Percentiles rank a stretch among this genome's conserved stretches.
Evolutionary conservation across 2,329 filamentous ascomycete species (phyloP).

Genomic region (Sporothrix dimorphospora): DNA sequence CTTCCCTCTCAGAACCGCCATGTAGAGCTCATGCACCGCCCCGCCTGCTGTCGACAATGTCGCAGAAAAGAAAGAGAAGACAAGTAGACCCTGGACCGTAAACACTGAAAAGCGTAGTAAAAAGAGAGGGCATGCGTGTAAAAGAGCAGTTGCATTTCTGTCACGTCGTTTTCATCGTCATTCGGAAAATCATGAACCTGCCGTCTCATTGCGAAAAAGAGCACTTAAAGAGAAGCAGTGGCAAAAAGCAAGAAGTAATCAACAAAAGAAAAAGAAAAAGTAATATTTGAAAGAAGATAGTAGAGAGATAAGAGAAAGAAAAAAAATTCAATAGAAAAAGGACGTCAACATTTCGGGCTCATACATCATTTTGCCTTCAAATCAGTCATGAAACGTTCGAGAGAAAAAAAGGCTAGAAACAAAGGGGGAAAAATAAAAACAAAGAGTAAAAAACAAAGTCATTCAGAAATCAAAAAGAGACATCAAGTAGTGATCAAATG

Average conservation of each 20-base stretch:
- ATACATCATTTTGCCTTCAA: constrained; percentile 18
- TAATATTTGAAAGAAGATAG: background rate
- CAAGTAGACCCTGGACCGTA: background rate
- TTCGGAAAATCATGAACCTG: background rate
- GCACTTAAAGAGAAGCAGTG: background rate
- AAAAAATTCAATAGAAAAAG: constrained; percentile 4
- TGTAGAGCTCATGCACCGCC: background rate
- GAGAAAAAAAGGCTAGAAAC: background rate
- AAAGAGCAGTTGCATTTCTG: background rate
- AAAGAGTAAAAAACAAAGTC: constrained; percentile 14
- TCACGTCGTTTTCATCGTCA: background rate
- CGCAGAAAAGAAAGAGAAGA: background rate
- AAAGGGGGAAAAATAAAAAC: background rate
- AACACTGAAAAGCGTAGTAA: background rate
- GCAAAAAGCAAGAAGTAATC: background rate
- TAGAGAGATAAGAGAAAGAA: background rate
- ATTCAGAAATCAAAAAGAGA: constrained; percentile 8
- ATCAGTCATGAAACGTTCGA: constrained; percentile 11
- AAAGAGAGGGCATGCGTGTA: background rate
- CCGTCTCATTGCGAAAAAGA: background rate
- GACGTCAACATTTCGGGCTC: constrained; percentile 12
- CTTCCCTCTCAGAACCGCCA: background rate
- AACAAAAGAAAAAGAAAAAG: background rate
- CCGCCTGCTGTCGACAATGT: background rate
- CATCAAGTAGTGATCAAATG: constrained; percentile 20